phyloP scores from a whole-genome alignment of 768 basidiomycete species.

The Hortiboletus flavorubellus region DNA sequence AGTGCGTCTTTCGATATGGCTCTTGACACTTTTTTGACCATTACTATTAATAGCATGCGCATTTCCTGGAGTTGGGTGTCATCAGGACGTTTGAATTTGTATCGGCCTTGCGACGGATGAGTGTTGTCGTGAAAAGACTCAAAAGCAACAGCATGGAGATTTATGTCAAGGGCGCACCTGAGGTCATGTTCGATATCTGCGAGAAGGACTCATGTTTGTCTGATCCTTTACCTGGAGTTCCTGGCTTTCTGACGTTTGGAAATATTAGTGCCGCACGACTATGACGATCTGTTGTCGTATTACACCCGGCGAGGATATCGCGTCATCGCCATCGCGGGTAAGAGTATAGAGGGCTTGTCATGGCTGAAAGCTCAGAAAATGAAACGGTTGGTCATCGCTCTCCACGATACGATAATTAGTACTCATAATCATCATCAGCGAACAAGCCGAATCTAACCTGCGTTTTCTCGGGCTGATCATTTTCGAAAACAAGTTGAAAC shows the following conservation, averaged over 20 bases:
- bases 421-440: slow-evolving; percentile 44
- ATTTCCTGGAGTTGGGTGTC: slow-evolving; percentile 96
- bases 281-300: slow-evolving; percentile 92
- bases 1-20: slow-evolving; percentile 40
- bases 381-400: slow-evolving; percentile 62
- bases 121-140: slow-evolving; percentile 93
- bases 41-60: slow-evolving; percentile 64
- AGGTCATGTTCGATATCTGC: slow-evolving; percentile 96
- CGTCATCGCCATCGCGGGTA: slow-evolving; percentile 97
- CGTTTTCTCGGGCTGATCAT: slow-evolving; percentile 94
- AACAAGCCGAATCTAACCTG: slow-evolving; percentile 89
- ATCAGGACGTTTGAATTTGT: slow-evolving; percentile 97
- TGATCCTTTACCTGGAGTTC: neutral
- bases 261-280: slow-evolving; percentile 84
- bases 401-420: neutral
- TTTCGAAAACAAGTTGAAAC: slow-evolving; percentile 97
- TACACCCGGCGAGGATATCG: slow-evolving; percentile 97
- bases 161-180: slow-evolving; percentile 99
- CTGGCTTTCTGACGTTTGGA: slow-evolving; percentile 12
- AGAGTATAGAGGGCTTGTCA: slow-evolving; percentile 87
- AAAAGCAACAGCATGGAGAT: slow-evolving; percentile 96
- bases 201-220: slow-evolving; percentile 84
- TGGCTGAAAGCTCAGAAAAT: slow-evolving; percentile 98
- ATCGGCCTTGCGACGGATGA: slow-evolving; percentile 91
- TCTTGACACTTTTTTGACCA: neutral